These are phyloP conservation scores for Immersiella caudata DNA, from an alignment of 495 filamentous ascomycete genomes.

Conservation along the genomic window DNA sequence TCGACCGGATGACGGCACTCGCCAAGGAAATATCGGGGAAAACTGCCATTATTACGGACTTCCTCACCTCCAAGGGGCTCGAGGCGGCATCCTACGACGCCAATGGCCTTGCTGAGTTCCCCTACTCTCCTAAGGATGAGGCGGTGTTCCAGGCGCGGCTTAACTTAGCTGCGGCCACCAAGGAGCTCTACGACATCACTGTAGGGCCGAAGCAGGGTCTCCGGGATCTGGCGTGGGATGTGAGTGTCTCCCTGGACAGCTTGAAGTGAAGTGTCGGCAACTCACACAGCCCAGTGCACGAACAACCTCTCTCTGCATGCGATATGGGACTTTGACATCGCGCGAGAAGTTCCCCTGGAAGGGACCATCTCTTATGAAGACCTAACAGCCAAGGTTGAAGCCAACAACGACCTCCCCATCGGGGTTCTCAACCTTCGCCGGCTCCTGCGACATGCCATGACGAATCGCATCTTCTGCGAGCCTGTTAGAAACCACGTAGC, in stretches of 20 bases:
- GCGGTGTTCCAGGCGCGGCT: conserved; percentile 26
- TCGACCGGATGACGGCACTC: conserved; percentile 24
- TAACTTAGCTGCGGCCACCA: conserved; percentile 27
- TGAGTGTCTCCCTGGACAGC: conserved; percentile 2
- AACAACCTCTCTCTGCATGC: conserved; percentile 31
- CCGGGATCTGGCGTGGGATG: conserved; percentile 32
- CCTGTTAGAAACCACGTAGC: conserved; percentile 39
- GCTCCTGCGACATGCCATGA: conserved; percentile 53
- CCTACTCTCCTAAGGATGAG: conserved; percentile 28
- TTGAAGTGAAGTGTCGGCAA: background rate
- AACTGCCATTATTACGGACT: conserved; percentile 30
- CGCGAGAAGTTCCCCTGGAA: conserved; percentile 41
- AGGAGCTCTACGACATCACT: conserved; percentile 32
- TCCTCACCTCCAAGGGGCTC: conserved; percentile 31
- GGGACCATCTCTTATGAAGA: conserved; percentile 42
- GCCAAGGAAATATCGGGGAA: conserved; percentile 27
- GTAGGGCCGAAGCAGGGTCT: conserved; percentile 30
- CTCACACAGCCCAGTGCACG: conserved; percentile 20
- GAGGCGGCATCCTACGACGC: conserved; percentile 33
- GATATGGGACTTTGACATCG: conserved; percentile 35
- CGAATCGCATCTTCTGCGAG: conserved; percentile 54
- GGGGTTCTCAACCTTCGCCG: conserved; percentile 35
- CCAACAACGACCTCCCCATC: conserved; percentile 29
- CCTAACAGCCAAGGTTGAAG: conserved; percentile 34
- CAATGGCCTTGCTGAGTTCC: conserved; percentile 29